Percentiles rank a stretch among this genome's conserved stretches.
Conservation (phyloP, 768 basidiomycete species). For the Heimioporus sp. region DNA sequence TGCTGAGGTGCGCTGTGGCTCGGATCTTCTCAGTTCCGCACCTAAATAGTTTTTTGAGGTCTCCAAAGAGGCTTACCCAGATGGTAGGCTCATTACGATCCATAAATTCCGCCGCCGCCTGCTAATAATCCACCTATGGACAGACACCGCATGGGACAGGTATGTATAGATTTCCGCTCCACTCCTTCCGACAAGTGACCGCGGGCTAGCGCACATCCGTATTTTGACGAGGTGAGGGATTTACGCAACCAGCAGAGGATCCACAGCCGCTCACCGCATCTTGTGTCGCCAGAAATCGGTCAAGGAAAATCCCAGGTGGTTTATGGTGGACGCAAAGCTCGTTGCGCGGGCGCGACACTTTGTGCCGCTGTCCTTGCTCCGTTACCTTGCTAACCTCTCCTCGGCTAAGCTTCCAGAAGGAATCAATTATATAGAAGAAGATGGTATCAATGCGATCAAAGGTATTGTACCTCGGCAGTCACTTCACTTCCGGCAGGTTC, state of each 20-base stretch:
- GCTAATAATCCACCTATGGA: conserved; percentile 5
- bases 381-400: conserved; percentile 50
- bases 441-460: conserved; percentile 62
- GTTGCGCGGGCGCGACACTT: conserved; percentile 63
- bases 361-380: conserved; percentile 74
- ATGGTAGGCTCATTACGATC: conserved; percentile 52
- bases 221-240: conserved; percentile 64
- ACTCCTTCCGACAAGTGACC: conserved; percentile 6
- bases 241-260: neutral
- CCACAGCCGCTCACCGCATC: neutral
- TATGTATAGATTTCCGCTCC: conserved; percentile 33
- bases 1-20: conserved; percentile 57
- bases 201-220: conserved; percentile 61
- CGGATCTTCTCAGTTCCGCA: neutral
- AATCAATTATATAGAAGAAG: conserved; percentile 64
- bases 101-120: neutral
- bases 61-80: conserved; percentile 83
- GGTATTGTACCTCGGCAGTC: conserved; percentile 36
- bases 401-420: conserved; percentile 43
- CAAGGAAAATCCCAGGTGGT: conserved; percentile 79
- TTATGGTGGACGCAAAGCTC: conserved; percentile 86
- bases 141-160: conserved; percentile 92
- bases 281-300: conserved; percentile 64
- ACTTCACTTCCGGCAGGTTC: neutral
- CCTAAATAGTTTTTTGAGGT: conserved; percentile 45